phyloP scores from a whole-genome alignment of 345 rosid species.

The Sapria himalayana region DNA sequence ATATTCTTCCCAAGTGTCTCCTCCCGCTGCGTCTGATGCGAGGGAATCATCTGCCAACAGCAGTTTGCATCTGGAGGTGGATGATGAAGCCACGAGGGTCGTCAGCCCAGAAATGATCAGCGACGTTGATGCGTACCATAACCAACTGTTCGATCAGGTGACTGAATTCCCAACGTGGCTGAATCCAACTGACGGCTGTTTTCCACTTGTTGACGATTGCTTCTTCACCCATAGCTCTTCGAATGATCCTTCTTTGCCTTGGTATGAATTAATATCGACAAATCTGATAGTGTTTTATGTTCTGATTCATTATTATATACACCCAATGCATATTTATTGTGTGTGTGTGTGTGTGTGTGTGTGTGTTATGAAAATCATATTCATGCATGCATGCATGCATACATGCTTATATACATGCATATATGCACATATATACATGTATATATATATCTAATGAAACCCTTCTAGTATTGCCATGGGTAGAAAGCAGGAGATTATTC shows the following conservation, averaged over 20 bases:
- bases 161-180: constrained; percentile 83
- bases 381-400: too few species aligned
- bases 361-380: too few species aligned
- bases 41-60: constrained; percentile 21
- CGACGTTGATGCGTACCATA: constrained; percentile 34
- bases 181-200: constrained; percentile 39
- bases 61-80: constrained; percentile 39
- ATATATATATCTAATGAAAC: too few species aligned
- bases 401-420: too few species aligned
- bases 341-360: too few species aligned
- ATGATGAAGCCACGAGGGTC: constrained; percentile 51
- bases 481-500: too few species aligned
- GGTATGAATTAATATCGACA: constrained; percentile 24
- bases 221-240: constrained; percentile 25
- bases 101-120: constrained; percentile 20
- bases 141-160: constrained; percentile 39
- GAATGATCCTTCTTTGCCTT: constrained; percentile 49
- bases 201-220: constrained; percentile 39
- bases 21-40: constrained; percentile 10
- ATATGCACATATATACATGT: too few species aligned
- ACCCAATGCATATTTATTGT: too few species aligned
- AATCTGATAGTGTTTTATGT: too few species aligned
- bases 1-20: constrained; percentile 31
- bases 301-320: too few species aligned
- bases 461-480: too few species aligned